These are phyloP conservation scores for Phycomyces blakesleeanus DNA, from an alignment of 192 early-diverging fungal species.

Conservation along the genomic window DNA sequence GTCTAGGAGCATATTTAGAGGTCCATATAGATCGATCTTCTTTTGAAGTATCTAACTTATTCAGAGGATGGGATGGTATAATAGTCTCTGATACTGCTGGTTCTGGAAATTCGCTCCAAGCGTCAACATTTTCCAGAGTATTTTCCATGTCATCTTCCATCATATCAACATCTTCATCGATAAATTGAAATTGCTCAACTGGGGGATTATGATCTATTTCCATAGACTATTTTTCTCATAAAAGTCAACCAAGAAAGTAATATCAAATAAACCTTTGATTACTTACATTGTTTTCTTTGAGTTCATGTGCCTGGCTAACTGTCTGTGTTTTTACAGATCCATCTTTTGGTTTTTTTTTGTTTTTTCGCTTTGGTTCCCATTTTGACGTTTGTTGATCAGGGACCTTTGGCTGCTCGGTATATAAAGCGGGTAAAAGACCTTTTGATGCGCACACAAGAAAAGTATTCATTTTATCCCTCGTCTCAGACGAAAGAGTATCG, in stretches of 20 bases:
- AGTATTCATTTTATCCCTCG: neutral
- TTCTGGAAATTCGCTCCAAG: too few relatives aligned
- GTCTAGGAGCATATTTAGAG: too few relatives aligned
- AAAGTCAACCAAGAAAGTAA: neutral
- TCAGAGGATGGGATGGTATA: too few relatives aligned
- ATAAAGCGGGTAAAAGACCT: neutral
- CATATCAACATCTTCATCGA: neutral
- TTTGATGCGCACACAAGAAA: neutral
- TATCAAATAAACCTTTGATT: too few relatives aligned
- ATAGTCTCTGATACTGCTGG: too few relatives aligned
- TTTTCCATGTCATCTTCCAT: neutral
- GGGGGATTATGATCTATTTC: neutral
- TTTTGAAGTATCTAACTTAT: too few relatives aligned
- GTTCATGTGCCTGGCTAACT: neutral
- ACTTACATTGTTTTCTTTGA: too few relatives aligned
- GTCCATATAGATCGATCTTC: too few relatives aligned
- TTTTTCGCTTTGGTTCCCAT: neutral
- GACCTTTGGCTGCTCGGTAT: neutral
- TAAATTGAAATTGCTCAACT: neutral
- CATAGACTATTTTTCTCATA: neutral
- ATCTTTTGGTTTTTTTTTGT: neutral
- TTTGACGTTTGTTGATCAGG: neutral
- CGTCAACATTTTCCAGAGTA: too few relatives aligned
- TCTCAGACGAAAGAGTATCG: conserved; percentile 30
- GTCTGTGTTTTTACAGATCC: neutral